Conservation (phyloP, 2,329 filamentous ascomycete species). For the Fusarium multiceps region DNA sequence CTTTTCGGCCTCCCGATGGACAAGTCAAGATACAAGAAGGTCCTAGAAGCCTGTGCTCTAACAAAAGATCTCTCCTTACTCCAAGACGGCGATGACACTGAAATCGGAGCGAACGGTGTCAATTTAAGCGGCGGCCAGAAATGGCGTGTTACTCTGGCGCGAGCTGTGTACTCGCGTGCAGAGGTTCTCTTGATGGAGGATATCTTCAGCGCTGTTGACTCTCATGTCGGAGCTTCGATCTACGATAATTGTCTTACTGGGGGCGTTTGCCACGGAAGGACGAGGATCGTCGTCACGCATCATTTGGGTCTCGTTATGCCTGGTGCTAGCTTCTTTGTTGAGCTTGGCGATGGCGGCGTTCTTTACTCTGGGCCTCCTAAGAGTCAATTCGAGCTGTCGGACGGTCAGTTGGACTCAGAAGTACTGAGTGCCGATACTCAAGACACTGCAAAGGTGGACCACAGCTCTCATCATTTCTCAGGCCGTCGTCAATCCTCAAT, state of each 20-base stretch:
- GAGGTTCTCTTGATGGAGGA: conserved; percentile 82
- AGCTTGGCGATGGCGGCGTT: conserved; percentile 75
- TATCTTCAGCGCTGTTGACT: conserved; percentile 83
- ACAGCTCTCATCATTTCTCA: neutral
- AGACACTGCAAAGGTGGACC: conserved; percentile 41
- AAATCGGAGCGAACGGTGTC: conserved; percentile 85
- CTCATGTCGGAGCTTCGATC: conserved; percentile 80
- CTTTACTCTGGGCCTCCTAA: conserved; percentile 51
- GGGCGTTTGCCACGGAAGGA: conserved; percentile 73
- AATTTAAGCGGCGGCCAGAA: conserved; percentile 86
- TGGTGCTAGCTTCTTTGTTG: conserved; percentile 76
- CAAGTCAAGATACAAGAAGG: conserved; percentile 72
- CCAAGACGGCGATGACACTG: conserved; percentile 78
- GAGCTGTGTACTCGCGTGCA: conserved; percentile 81
- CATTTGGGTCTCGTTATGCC: conserved; percentile 77
- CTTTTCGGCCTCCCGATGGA: conserved; percentile 78
- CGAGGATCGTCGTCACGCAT: conserved; percentile 83
- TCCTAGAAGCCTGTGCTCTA: conserved; percentile 76
- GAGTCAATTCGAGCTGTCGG: neutral
- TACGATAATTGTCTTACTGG: conserved; percentile 80
- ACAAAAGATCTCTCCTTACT: conserved; percentile 80
- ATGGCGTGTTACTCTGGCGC: conserved; percentile 81
- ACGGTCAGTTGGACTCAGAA: neutral
- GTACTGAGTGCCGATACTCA: conserved; percentile 55
- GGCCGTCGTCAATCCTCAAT: neutral